These are phyloP conservation scores for Gyrodon lividus DNA, from an alignment of 768 basidiomycete genomes.

Conservation along the genomic window DNA sequence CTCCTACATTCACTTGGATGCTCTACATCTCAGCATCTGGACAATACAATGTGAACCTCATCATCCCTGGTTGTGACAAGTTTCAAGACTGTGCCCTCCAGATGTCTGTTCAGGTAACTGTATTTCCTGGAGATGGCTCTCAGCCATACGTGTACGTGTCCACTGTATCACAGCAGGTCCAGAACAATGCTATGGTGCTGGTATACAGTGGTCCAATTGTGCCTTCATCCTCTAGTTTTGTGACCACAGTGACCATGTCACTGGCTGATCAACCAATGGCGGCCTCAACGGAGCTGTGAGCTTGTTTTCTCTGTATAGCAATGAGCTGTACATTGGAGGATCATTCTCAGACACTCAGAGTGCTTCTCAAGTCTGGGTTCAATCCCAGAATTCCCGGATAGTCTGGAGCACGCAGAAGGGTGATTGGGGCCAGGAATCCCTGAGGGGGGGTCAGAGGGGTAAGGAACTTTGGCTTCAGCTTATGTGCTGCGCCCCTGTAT, in stretches of 20 bases:
- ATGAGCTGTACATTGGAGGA: constrained; percentile 83
- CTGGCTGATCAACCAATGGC: constrained; percentile 63
- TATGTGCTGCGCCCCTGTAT: too few species aligned
- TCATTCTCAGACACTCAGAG: constrained; percentile 71
- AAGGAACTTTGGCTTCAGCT: too few species aligned
- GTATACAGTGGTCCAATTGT: constrained; percentile 84
- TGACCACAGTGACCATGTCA: constrained; percentile 71
- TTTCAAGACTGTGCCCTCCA: constrained; percentile 79
- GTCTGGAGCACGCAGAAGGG: too few species aligned
- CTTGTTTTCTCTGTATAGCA: constrained; percentile 59
- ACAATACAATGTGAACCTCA: constrained; percentile 77
- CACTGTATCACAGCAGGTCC: constrained; percentile 70
- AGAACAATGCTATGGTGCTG: constrained; percentile 53
- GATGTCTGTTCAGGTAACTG: constrained; percentile 78
- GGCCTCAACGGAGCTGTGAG: constrained; percentile 83
- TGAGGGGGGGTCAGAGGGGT: too few species aligned
- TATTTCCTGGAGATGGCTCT: constrained; percentile 73
- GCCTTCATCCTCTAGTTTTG: constrained; percentile 70
- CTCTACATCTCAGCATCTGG: constrained; percentile 92
- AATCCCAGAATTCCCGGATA: too few species aligned
- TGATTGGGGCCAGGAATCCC: too few species aligned
- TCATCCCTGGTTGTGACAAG: constrained; percentile 82
- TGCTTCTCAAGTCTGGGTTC: too few species aligned
- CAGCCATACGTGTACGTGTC: constrained; percentile 64
- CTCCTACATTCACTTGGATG: constrained; percentile 85